These are phyloP conservation scores for Dryadomyces sulphureus DNA, from an alignment of 2,329 filamentous ascomycete genomes.

Conservation along the genomic window DNA sequence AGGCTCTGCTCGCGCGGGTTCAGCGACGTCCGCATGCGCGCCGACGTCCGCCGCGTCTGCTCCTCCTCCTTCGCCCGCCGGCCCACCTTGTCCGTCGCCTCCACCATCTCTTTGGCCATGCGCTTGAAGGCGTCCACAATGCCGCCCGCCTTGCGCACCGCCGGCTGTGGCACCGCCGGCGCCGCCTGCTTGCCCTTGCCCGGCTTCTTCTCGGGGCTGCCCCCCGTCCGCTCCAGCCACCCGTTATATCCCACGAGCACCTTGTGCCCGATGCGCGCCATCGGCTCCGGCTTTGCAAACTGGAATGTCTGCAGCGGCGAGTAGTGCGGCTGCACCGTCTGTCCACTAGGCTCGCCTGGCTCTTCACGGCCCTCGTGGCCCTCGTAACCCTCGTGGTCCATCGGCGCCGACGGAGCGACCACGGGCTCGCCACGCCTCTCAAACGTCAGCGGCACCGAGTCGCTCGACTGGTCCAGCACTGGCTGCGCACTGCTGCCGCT, in stretches of 20 bases:
- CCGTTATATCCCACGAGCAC: slow-evolving; percentile 39
- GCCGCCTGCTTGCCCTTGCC: no score
- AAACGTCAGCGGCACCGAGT: no score
- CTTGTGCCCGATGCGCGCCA: slow-evolving; percentile 29
- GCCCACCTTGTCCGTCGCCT: slow-evolving; percentile 22
- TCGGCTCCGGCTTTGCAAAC: slow-evolving; percentile 15
- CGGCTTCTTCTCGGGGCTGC: slow-evolving; percentile 9
- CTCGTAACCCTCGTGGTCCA: no score
- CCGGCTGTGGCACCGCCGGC: background rate
- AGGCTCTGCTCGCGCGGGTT: slow-evolving; percentile 41
- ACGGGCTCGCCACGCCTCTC: no score
- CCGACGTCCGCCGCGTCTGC: slow-evolving; percentile 6
- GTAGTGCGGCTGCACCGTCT: slow-evolving; percentile 17
- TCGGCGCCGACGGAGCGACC: no score
- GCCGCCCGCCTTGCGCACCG: slow-evolving; percentile 19
- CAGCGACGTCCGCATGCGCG: slow-evolving; percentile 32
- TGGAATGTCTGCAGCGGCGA: slow-evolving; percentile 29
- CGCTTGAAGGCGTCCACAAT: slow-evolving; percentile 34
- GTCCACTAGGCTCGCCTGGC: no score
- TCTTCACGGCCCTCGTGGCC: no score
- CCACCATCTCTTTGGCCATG: slow-evolving; percentile 38
- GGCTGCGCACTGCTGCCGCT: no score
- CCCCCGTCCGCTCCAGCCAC: slow-evolving; percentile 37
- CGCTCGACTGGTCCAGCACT: no score
- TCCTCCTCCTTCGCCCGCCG: slow-evolving; percentile 18